Conservation (phyloP, 129 eudicot genomes). For the Arctium minus region DNA sequence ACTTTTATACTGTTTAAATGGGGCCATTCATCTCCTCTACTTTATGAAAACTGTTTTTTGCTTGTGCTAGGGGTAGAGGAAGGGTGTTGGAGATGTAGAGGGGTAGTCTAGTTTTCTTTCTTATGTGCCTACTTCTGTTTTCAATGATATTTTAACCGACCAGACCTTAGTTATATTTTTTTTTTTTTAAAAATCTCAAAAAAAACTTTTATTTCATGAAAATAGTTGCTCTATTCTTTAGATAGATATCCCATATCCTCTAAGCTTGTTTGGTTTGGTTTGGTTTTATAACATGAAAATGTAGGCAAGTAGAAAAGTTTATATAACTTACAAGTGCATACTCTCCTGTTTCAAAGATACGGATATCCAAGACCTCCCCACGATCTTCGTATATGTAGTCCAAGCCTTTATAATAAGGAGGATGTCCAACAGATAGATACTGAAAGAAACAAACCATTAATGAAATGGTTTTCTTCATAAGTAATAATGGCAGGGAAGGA, state of each 20-base stretch:
- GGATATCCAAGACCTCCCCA: constrained; percentile 90
- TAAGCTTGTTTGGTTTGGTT: neutral
- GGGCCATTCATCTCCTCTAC: too few relatives aligned
- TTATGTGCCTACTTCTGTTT: too few relatives aligned
- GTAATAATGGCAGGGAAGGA: neutral
- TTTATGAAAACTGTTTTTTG: too few relatives aligned
- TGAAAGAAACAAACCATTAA: constrained; percentile 17
- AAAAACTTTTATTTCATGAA: too few relatives aligned
- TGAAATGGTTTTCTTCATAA: neutral
- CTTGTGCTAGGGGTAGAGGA: too few relatives aligned
- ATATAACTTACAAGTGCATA: constrained; percentile 80
- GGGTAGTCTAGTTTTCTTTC: neutral
- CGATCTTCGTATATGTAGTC: constrained; percentile 96
- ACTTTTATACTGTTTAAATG: neutral
- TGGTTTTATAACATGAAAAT: neutral
- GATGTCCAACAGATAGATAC: constrained; percentile 97
- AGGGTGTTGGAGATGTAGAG: too few relatives aligned
- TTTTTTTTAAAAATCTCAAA: too few relatives aligned
- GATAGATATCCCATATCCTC: too few relatives aligned
- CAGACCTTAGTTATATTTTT: too few relatives aligned
- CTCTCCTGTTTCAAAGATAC: constrained; percentile 91
- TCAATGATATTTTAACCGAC: too few relatives aligned
- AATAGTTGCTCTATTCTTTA: too few relatives aligned
- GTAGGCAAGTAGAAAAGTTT: neutral
- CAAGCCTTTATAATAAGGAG: constrained; percentile 87